Conservation (phyloP, 352 stramenopile genomes). For the Globisporangium apiculatum region DNA sequence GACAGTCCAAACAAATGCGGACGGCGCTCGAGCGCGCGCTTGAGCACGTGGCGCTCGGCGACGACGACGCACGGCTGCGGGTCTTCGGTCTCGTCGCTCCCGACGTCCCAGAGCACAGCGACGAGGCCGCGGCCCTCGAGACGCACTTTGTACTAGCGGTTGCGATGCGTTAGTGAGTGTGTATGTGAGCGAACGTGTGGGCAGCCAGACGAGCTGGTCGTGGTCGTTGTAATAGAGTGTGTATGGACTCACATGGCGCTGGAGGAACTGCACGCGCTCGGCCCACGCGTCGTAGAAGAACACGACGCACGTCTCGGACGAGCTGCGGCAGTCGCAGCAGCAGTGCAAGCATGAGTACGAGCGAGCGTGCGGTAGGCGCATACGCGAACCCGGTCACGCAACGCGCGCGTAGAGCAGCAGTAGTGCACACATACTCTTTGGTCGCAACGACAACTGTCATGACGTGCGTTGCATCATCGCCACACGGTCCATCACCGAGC, state of each 20-base stretch:
- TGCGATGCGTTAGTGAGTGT: background rate
- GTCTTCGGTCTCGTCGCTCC: slow-evolving; percentile 52
- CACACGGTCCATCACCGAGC: slow-evolving; percentile 52
- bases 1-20: slow-evolving; percentile 22
- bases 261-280: slow-evolving; percentile 43
- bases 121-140: slow-evolving; percentile 48
- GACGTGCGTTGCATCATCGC: slow-evolving; percentile 36
- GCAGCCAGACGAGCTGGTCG: background rate
- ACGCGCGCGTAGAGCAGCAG: background rate
- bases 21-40: slow-evolving; percentile 29
- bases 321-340: slow-evolving; percentile 14
- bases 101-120: slow-evolving; percentile 46
- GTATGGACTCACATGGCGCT: slow-evolving; percentile 39
- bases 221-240: background rate
- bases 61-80: slow-evolving; percentile 43
- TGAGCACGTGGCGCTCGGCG: slow-evolving; percentile 50
- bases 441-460: slow-evolving; percentile 45
- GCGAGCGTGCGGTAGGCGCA: background rate
- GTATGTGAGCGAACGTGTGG: background rate
- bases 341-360: background rate
- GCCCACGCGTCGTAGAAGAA: slow-evolving; percentile 79
- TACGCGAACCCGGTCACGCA: background rate
- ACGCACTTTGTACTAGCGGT: slow-evolving; percentile 47
- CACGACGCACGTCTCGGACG: slow-evolving; percentile 43
- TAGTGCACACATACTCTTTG: slow-evolving; percentile 6